Evolutionary conservation across 2,329 filamentous ascomycete species (phyloP).

Genomic region (Exophiala phaeomuriformis): DNA sequence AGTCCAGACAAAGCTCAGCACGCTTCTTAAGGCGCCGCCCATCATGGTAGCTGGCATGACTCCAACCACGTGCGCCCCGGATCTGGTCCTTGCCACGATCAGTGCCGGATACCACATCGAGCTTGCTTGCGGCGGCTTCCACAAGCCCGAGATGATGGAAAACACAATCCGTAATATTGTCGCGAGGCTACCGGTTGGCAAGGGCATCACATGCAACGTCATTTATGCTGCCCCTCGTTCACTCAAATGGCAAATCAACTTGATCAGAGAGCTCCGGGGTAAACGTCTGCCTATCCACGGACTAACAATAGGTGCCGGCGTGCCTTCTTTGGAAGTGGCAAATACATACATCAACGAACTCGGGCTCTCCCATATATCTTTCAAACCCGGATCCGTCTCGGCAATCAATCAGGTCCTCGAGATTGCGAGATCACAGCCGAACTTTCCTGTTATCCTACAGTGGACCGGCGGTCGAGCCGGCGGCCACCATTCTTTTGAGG

Average conservation of each 20-base stretch:
- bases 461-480: constrained; percentile 93
- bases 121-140: constrained; percentile 83
- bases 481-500: constrained; percentile 90
- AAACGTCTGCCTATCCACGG: constrained; percentile 88
- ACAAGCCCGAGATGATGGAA: constrained; percentile 73
- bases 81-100: constrained; percentile 88
- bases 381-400: constrained; percentile 86
- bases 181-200: constrained; percentile 70
- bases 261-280: constrained; percentile 69
- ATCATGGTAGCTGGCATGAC: constrained; percentile 94
- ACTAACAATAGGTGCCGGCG: constrained; percentile 84
- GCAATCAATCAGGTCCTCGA: constrained; percentile 86
- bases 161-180: constrained; percentile 79
- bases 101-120: constrained; percentile 93
- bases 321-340: constrained; percentile 86
- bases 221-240: constrained; percentile 86
- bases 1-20: constrained; percentile 77
- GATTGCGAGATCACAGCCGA: constrained; percentile 87
- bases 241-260: constrained; percentile 86
- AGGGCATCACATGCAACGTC: constrained; percentile 81
- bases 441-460: constrained; percentile 85
- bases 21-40: constrained; percentile 77
- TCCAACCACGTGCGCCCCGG: constrained; percentile 78
- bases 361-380: constrained; percentile 84
- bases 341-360: constrained; percentile 91